Percentiles rank a stretch among this genome's conserved stretches.
phyloP scores from a whole-genome alignment of 352 stramenopile species.

The Globisporangium emineosum region DNA sequence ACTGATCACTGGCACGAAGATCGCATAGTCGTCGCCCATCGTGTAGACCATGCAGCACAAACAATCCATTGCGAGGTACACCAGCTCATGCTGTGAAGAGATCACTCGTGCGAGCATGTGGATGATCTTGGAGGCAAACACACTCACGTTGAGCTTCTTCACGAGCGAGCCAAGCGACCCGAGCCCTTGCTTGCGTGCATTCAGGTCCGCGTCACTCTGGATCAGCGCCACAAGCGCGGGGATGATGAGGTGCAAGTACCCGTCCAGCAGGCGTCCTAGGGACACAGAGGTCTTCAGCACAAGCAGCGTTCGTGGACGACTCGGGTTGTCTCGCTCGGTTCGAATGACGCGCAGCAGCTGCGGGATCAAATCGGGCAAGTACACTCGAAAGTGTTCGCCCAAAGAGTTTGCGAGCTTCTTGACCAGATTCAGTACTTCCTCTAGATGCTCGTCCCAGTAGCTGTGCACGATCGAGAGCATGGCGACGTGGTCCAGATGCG shows the following conservation, averaged over 20 bases:
- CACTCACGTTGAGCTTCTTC: slow-evolving; percentile 88
- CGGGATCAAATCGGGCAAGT: slow-evolving; percentile 85
- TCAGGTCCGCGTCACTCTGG: slow-evolving; percentile 78
- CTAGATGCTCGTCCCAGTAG: slow-evolving; percentile 92
- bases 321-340: slow-evolving; percentile 64
- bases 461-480: slow-evolving; percentile 81
- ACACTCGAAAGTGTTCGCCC: slow-evolving; percentile 85
- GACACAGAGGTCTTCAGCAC: slow-evolving; percentile 81
- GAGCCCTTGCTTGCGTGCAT: slow-evolving; percentile 76
- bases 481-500: slow-evolving; percentile 79
- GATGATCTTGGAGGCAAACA: slow-evolving; percentile 89
- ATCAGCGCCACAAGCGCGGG: slow-evolving; percentile 80
- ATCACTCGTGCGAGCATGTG: slow-evolving; percentile 87
- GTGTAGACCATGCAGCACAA: slow-evolving; percentile 89
- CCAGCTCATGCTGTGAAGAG: slow-evolving; percentile 73
- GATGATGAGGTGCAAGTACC: slow-evolving; percentile 85
- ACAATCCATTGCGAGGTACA: slow-evolving; percentile 87
- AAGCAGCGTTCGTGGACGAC: slow-evolving; percentile 67
- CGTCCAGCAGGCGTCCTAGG: slow-evolving; percentile 70
- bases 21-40: slow-evolving; percentile 87
- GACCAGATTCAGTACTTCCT: slow-evolving; percentile 96
- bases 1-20: slow-evolving; percentile 86
- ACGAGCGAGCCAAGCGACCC: slow-evolving; percentile 80
- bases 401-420: slow-evolving; percentile 89
- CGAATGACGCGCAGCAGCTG: slow-evolving; percentile 87